Evolutionary conservation across 1,284 basidiomycete species (phyloP).

Genomic region (Bondarzewia mesenterica): DNA sequence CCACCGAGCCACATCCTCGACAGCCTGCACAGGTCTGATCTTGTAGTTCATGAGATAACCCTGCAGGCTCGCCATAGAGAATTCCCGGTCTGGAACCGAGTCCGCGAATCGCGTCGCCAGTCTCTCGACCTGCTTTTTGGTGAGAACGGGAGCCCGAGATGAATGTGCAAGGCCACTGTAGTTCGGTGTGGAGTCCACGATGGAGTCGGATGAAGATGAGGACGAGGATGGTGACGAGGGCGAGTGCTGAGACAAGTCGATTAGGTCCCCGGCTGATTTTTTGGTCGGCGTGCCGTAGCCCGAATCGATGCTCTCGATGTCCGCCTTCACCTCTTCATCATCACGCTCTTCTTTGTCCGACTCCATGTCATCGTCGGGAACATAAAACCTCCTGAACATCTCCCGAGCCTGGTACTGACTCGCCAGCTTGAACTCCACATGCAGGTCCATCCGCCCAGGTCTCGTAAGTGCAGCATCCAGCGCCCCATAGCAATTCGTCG

Average conservation of each 20-base stretch:
- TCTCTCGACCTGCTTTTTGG: constrained; percentile 22
- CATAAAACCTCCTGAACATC: constrained; percentile 61
- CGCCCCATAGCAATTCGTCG: constrained; percentile 61
- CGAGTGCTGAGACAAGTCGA: not conserved
- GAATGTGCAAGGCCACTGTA: constrained; percentile 26
- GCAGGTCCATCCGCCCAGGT: constrained; percentile 77
- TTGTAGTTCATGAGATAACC: constrained; percentile 72
- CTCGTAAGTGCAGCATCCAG: constrained; percentile 68
- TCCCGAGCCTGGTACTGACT: constrained; percentile 57
- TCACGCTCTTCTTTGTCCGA: not conserved
- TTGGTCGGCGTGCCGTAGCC: constrained; percentile 9
- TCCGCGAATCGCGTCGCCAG: constrained; percentile 54
- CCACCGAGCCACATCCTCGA: constrained; percentile 24
- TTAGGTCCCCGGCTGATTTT: constrained; percentile 4
- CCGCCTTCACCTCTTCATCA: constrained; percentile 8
- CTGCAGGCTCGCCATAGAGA: constrained; percentile 70
- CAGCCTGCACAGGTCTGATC: constrained; percentile 47
- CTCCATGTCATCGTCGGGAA: constrained; percentile 25
- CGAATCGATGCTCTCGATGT: constrained; percentile 9
- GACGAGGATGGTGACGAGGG: not conserved
- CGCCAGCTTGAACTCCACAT: constrained; percentile 64
- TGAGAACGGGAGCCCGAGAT: constrained; percentile 24
- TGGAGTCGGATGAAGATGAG: constrained; percentile 1
- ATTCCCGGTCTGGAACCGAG: constrained; percentile 51
- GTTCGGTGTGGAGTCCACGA: not conserved